Evolutionary conservation across 495 filamentous ascomycete genomes (phyloP), one percentile per base, ranked within the genome.

Genomic region (Baudoinia panamericana): DNA sequence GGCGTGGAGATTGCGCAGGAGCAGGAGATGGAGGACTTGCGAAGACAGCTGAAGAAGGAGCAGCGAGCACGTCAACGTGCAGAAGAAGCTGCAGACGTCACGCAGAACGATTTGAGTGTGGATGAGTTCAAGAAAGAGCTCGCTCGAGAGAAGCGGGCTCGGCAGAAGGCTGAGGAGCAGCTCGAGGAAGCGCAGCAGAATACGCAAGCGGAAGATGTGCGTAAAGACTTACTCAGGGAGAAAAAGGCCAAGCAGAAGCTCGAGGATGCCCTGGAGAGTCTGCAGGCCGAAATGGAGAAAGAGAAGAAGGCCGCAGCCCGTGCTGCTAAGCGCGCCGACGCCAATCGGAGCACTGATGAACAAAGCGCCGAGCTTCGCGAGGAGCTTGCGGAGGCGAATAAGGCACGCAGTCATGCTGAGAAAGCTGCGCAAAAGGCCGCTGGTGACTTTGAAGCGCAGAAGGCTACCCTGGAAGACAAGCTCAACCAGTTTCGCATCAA

Each of bases 401-500:
- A 60, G 16, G 61, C 64, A 20, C 64, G 59, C 30, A 54, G 59
- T 6, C 60, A 57, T 22, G 49, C 55, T 5, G 63, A 60, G 48
- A 61, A 63, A 21, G 57, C 62, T 7, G 46, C 30, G 10, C 32
- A 53, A 22, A 59, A 56, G 43, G 38, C 48, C 4, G 30, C 63
- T 13, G 51, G 51, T 4, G 71, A 71, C 31, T 72, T 64, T 43
- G 70, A 78, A 33, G 60, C 61, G 12, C 68, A 73, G 28, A 72
- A 68, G 28, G 60, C 69, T 16, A 60, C 71, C 1, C 61, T 81
- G 5, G 78, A 85, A 45, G 72, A 69, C 38, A 81, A 75, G 53
- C 57, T 88, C 21, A 77, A 80, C 28, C 68, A 72, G 23, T 64
- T 84, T 26, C 72, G 68, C 41, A 69, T 65, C 20, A 85, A 88